A percentile compares a stretch with the other conserved stretches of the same genome.
These are phyloP conservation scores for Pseudogymnoascus sp. DNA, from an alignment of 2,329 filamentous ascomycete genomes.

Conservation along the genomic window DNA sequence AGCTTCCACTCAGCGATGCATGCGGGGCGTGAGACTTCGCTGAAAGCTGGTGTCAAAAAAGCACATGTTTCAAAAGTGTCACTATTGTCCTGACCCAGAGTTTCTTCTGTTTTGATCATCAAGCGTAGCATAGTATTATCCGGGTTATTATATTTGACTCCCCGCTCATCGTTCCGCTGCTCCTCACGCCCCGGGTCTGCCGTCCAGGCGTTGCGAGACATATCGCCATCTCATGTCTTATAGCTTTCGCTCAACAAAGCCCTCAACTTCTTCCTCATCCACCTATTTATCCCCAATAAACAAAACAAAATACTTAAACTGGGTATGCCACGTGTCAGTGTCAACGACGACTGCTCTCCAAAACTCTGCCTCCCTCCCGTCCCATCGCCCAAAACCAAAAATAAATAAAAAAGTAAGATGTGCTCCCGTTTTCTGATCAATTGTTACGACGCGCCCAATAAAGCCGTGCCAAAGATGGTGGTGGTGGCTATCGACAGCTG, in stretches of 20 bases:
- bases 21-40: not conserved
- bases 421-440: constrained; percentile 2
- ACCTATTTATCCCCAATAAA: constrained; percentile 6
- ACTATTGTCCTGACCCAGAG: not conserved
- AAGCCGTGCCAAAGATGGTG: constrained; percentile 6
- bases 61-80: not conserved
- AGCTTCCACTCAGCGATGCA: constrained; percentile 3
- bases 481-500: not conserved
- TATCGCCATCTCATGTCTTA: not conserved
- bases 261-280: not conserved
- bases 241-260: constrained; percentile 7
- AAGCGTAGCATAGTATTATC: constrained; percentile 8
- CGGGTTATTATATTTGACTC: constrained; percentile 6
- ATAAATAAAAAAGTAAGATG: not conserved
- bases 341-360: constrained; percentile 8
- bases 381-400: not conserved
- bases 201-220: constrained; percentile 9
- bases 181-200: not conserved
- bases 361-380: constrained; percentile 2
- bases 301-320: constrained; percentile 9
- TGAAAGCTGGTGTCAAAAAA: not conserved
- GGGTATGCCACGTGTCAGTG: constrained; percentile 9
- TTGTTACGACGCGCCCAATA: constrained; percentile 6
- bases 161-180: not conserved
- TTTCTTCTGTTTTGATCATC: not conserved